phyloP scores from a whole-genome alignment of 495 filamentous ascomycete genomes.

The Hypoxylon trugodes region DNA sequence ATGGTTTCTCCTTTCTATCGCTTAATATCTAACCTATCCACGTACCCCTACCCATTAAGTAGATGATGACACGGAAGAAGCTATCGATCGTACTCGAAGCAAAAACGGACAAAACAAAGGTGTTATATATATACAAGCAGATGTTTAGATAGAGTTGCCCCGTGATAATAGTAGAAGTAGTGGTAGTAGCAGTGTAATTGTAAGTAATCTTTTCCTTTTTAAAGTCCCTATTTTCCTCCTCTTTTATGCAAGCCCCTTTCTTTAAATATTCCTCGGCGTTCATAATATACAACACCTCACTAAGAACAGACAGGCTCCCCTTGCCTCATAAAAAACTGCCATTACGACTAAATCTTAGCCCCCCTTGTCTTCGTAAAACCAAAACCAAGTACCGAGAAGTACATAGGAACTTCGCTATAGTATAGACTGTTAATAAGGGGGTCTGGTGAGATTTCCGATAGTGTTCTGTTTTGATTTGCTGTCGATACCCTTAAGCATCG shows the following conservation, averaged over 20 bases:
- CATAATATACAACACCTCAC: slow-evolving; percentile 24
- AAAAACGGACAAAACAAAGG: slow-evolving; percentile 17
- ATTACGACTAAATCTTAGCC: slow-evolving; percentile 10
- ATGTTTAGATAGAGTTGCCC: slow-evolving; percentile 38
- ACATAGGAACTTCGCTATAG: slow-evolving; percentile 29
- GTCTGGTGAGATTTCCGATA: slow-evolving; percentile 51
- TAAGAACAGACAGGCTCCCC: background rate
- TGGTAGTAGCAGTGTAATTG: no score
- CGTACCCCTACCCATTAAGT: background rate
- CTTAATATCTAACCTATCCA: slow-evolving; percentile 5
- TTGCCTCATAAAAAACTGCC: slow-evolving; percentile 9
- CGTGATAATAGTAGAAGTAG: slow-evolving; percentile 2
- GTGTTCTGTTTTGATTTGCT: slow-evolving; percentile 52
- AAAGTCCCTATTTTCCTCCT: slow-evolving; percentile 27
- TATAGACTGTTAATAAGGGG: slow-evolving; percentile 51
- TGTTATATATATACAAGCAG: slow-evolving; percentile 39
- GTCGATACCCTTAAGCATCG: slow-evolving; percentile 58
- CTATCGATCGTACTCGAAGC: slow-evolving; percentile 6
- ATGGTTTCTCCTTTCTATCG: slow-evolving; percentile 28
- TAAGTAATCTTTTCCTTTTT: slow-evolving; percentile 16
- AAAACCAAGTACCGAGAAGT: slow-evolving; percentile 3
- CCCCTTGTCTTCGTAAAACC: background rate
- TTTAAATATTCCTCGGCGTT: slow-evolving; percentile 16
- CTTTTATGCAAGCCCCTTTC: slow-evolving; percentile 16
- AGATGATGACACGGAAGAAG: slow-evolving; percentile 10